phyloP scores from a whole-genome alignment of 345 rosid species.

The Pistacia integerrima region DNA sequence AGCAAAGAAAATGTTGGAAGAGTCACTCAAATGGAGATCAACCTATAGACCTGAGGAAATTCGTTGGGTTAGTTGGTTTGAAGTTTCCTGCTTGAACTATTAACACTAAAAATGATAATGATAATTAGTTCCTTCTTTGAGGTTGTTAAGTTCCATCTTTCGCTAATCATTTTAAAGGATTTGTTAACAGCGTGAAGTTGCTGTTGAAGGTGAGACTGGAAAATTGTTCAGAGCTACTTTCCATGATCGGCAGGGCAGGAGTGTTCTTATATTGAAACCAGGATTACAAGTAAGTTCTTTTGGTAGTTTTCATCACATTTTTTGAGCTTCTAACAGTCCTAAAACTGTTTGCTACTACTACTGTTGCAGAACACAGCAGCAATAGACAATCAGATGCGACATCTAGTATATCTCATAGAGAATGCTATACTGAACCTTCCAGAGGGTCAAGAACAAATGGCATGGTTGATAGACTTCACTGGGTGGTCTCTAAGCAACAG shows the following conservation, averaged over 20 bases:
- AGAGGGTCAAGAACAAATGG: conserved; percentile 90
- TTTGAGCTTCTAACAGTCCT: conserved; percentile 6
- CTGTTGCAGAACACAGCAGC: conserved; percentile 75
- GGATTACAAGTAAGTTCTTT: conserved; percentile 71
- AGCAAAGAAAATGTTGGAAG: conserved; percentile 83
- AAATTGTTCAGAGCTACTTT: conserved; percentile 83
- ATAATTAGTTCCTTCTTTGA: neutral
- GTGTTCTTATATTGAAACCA: conserved; percentile 87
- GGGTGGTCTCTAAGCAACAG: conserved; percentile 74
- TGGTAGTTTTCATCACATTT: neutral
- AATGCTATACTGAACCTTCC: conserved; percentile 89
- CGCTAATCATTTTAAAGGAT: conserved; percentile 5
- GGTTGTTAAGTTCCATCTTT: conserved; percentile 4
- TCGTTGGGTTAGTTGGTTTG: conserved; percentile 61
- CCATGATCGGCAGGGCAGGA: conserved; percentile 79
- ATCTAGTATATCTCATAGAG: conserved; percentile 86
- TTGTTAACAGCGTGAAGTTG: conserved; percentile 62
- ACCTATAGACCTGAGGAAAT: conserved; percentile 82
- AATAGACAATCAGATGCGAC: conserved; percentile 67
- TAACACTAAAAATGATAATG: neutral
- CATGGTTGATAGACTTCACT: conserved; percentile 94
- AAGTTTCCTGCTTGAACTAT: neutral
- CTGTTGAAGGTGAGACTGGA: conserved; percentile 91
- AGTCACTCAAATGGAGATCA: conserved; percentile 81
- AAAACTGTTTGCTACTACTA: conserved; percentile 3